These are phyloP conservation scores for Coelastrella sp. DNA, from an alignment of 139 green algal species.

Conservation along the genomic window DNA sequence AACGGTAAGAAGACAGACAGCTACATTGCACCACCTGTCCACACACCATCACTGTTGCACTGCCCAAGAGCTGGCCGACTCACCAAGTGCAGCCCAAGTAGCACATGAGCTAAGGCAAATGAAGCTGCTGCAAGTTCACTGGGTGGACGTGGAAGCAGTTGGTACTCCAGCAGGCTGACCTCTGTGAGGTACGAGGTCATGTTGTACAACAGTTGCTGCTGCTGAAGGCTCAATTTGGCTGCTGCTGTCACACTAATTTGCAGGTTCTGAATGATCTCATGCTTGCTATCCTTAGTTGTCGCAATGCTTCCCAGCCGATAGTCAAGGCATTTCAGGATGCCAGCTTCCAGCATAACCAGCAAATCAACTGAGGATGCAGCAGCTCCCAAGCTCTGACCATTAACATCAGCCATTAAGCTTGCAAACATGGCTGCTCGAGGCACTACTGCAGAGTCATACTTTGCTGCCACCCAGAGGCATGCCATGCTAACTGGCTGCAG, in stretches of 20 bases:
- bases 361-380: neutral
- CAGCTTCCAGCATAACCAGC: neutral
- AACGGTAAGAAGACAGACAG: too few species aligned
- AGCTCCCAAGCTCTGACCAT: neutral
- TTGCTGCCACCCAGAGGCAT: slow-evolving; percentile 15
- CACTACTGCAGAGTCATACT: slow-evolving; percentile 2
- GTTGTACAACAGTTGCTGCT: neutral
- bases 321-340: neutral
- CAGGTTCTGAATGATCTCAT: neutral
- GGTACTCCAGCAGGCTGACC: neutral
- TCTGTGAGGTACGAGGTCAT: neutral
- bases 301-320: neutral
- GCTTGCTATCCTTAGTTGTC: neutral
- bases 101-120: neutral
- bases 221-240: neutral
- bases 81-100: neutral
- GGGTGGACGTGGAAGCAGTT: neutral
- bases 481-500: neutral
- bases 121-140: neutral
- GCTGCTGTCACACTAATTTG: neutral
- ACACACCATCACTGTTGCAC: too few species aligned
- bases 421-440: neutral
- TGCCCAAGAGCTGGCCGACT: neutral
- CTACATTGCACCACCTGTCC: too few species aligned
- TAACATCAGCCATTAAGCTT: neutral